A percentile compares a stretch with the other conserved stretches of the same genome.
phyloP scores from a whole-genome alignment of 192 early-diverging fungal species.

The Backusella parvicylindrica region DNA sequence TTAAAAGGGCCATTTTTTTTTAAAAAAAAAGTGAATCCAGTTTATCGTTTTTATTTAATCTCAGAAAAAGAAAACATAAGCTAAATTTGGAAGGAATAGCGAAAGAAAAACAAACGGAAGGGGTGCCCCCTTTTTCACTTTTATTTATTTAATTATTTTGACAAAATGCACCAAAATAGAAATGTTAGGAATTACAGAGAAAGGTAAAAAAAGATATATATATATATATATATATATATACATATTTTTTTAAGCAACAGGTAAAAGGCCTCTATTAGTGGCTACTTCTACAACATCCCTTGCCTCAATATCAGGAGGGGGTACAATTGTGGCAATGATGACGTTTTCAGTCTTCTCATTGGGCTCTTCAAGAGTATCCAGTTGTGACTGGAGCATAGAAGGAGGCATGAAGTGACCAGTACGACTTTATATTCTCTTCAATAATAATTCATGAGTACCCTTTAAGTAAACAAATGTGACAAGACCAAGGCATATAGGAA shows the following conservation, averaged over 20 bases:
- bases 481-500: constrained; percentile 14
- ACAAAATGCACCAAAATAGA: background rate
- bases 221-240: too few relatives aligned
- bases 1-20: too few relatives aligned
- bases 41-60: background rate
- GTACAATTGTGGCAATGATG: constrained; percentile 28
- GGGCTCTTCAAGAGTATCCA: constrained; percentile 56
- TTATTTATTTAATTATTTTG: background rate
- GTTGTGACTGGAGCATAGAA: constrained; percentile 57
- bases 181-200: background rate
- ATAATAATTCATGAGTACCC: constrained; percentile 44
- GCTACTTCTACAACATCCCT: background rate
- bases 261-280: background rate
- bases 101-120: background rate
- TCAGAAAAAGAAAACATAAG: background rate
- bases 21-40: background rate
- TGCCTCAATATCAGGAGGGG: background rate
- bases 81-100: background rate
- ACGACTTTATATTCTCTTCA: constrained; percentile 38
- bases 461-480: constrained; percentile 57
- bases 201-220: background rate
- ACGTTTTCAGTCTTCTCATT: constrained; percentile 17
- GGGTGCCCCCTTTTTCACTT: background rate
- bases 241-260: background rate
- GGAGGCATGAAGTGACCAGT: constrained; percentile 53